Percentiles rank a stretch among this genome's conserved stretches.
These are phyloP conservation scores for Psilocybe azurescens DNA, from an alignment of 768 basidiomycete genomes.

Conservation along the genomic window DNA sequence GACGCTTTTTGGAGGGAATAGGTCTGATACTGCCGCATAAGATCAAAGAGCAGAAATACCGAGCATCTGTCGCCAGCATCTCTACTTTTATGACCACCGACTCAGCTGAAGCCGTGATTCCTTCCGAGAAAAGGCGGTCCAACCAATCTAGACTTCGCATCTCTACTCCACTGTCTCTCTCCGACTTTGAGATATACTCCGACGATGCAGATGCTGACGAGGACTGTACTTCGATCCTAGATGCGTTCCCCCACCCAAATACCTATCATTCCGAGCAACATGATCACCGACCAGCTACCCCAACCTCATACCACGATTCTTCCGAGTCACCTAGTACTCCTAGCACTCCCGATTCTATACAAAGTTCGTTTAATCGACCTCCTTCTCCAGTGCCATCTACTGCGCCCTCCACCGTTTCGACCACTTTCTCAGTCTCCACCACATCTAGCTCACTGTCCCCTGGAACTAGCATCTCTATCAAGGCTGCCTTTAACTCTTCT, in stretches of 20 bases:
- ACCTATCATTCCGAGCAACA: conserved; percentile 39
- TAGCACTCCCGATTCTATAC: conserved; percentile 7
- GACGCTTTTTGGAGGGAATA: conserved; percentile 46
- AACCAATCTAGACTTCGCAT: conserved; percentile 28
- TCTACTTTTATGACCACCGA: conserved; percentile 61
- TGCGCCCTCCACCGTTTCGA: conserved; percentile 6
- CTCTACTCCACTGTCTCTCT: conserved; percentile 35
- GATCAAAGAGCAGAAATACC: conserved; percentile 37
- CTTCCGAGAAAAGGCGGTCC: conserved; percentile 26
- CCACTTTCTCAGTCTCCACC: conserved; percentile 25
- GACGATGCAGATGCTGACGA: conserved; percentile 33
- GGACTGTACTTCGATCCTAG: conserved; percentile 35
- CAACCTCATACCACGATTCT: conserved; percentile 17
- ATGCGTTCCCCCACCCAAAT: conserved; percentile 47
- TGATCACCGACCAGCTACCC: conserved; percentile 39
- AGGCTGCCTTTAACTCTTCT: conserved; percentile 64
- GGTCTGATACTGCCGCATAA: conserved; percentile 39
- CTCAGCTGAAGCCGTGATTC: conserved; percentile 64
- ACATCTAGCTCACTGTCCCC: conserved; percentile 34
- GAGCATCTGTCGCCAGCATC: conserved; percentile 56
- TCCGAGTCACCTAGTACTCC: conserved; percentile 16
- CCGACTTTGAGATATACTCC: conserved; percentile 47
- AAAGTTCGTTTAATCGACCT: conserved; percentile 29
- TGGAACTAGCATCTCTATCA: conserved; percentile 53
- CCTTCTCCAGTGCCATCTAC: conserved; percentile 41